Evolutionary conservation across 2,329 filamentous ascomycete species (phyloP), one percentile per base, ranked within the genome.

Genomic region (Falciphora oryzae): DNA sequence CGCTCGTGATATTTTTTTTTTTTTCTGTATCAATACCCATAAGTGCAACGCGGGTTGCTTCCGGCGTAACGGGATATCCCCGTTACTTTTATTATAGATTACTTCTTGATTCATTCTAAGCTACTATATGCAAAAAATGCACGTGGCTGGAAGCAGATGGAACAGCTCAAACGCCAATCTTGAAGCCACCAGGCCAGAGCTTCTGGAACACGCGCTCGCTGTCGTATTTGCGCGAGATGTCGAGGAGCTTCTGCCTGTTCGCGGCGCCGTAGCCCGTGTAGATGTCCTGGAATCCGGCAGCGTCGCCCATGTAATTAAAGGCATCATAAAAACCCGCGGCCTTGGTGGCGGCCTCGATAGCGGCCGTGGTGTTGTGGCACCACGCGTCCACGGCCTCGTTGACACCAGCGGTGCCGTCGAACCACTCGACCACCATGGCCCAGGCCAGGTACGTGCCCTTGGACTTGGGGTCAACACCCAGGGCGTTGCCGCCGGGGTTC

Each of bases 291-390:
- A 71, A 73, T 35, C 68, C 64, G 53, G 73, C 72, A 2, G 77
- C 79, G 66, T 82, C 80, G 68, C 81, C 81, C 67, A 81, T 74
- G 57, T 81, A 74, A 29, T 78, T 71, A 50, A 74, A 77, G 16
- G 73, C 73, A 44, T 75, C 68, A 32, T 71, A 68, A 6, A 74
- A 66, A 2, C 72, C 71, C 1, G 72, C 66, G 62, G 71, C 68
- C 44, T 69, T 69, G 0, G 75, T 72, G 5, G 72, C 68, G 3
- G 64, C 63, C 22, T 74, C 65, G 3, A 75, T 68, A 1, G 74
- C 64, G 0, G 59, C 64, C 10, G 75, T 67, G 28, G 73, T 61
- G 7, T 68, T 66, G 31, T 67, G 66, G 1, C 59, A 64, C 31
- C 65, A 65, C 28, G 61, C 65, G 29, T 73, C 65, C 2, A 80